Evolutionary conservation across 208 protist genomes (phyloP).

Genomic region (Crithidia fasciculata): DNA sequence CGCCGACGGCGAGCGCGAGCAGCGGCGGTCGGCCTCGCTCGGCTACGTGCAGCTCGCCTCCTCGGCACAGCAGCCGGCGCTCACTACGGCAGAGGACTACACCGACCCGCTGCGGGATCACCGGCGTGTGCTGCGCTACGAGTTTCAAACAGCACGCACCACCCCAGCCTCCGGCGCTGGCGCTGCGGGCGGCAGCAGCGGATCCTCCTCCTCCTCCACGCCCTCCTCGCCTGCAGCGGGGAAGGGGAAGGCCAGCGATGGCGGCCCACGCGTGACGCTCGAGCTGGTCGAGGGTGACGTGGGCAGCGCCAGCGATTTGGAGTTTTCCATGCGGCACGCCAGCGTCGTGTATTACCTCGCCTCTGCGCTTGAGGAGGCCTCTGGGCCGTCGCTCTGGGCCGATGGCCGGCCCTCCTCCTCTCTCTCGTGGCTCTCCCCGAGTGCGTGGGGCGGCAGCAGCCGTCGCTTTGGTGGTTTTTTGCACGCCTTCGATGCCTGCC

Average conservation of each 20-base stretch:
- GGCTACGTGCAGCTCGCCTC: slow-evolving; percentile 35
- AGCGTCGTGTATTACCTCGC: slow-evolving; percentile 61
- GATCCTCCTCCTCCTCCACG: background rate
- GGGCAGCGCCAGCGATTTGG: slow-evolving; percentile 37
- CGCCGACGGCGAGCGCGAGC: slow-evolving; percentile 40
- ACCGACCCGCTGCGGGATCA: slow-evolving; percentile 17
- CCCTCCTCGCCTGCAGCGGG: no score
- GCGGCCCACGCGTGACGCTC: slow-evolving; percentile 30
- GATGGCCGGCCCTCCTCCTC: slow-evolving; percentile 11
- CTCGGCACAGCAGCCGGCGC: slow-evolving; percentile 16
- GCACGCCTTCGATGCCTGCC: slow-evolving; percentile 58
- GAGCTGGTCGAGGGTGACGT: slow-evolving; percentile 67
- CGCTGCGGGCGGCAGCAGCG: background rate
- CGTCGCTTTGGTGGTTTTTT: slow-evolving; percentile 49
- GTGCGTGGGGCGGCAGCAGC: slow-evolving; percentile 14
- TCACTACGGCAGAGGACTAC: slow-evolving; percentile 30
- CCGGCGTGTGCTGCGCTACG: slow-evolving; percentile 44
- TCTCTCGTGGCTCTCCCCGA: slow-evolving; percentile 15
- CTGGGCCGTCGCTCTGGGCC: slow-evolving; percentile 16
- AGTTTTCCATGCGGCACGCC: slow-evolving; percentile 59
- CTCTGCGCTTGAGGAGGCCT: slow-evolving; percentile 38
- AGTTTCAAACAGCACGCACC: slow-evolving; percentile 20
- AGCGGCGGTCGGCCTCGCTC: slow-evolving; percentile 16
- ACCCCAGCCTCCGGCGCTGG: background rate
- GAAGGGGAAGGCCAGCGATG: background rate